Evolutionary conservation across 2,329 filamentous ascomycete species (phyloP), one percentile per base, ranked within the genome.

Genomic region (Fusarium verrucosum): DNA sequence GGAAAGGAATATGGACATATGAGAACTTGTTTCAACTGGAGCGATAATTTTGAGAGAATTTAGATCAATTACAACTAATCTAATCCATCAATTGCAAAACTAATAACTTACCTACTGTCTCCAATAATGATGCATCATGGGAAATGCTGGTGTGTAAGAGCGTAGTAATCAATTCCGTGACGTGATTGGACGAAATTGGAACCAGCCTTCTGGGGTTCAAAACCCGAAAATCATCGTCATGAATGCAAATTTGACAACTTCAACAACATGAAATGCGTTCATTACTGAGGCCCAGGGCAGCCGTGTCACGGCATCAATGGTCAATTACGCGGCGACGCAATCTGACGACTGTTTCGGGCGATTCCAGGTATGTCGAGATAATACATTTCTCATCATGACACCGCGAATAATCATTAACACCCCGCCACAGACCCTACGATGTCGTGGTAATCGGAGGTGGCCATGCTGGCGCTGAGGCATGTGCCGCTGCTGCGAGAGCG

Each of bases 381-480:
- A 23, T 25, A 33, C n/a, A 51, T 25, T 28, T 23, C 50, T 37
- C 41, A 28, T 45, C 23, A 33, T 41, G 20, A 35, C 35, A 36
- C 33, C 36, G 37, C 36, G 32, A 28, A 52, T 17, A 20, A 37
- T 30, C 17, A 51, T 58, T 58, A 54, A 71, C 50, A 62, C 17
- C 32, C 49, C 20, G 14, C 35, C 16, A 28, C 61, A 92, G 89
- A 57, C 84, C 87, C 2, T 96, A 91, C 74, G 94, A 99, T 85
- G 95, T 99, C 45, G 84, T 99, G 32, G 94, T 99, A 3, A 93
- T 99, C 63, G 95, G 95, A 51, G 95, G 95, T 60, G 95, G 95
- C 25, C 95, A 99, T 82, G 95, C 95, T 54, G 95, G 95, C 44
- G 91, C 93, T 50, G 95, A 99, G 82, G 95, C 95, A 58, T 94